Percentiles rank a stretch among this genome's conserved stretches.
These are phyloP conservation scores for Neoboletus magnificus DNA, from an alignment of 768 basidiomycete genomes.

Conservation along the genomic window DNA sequence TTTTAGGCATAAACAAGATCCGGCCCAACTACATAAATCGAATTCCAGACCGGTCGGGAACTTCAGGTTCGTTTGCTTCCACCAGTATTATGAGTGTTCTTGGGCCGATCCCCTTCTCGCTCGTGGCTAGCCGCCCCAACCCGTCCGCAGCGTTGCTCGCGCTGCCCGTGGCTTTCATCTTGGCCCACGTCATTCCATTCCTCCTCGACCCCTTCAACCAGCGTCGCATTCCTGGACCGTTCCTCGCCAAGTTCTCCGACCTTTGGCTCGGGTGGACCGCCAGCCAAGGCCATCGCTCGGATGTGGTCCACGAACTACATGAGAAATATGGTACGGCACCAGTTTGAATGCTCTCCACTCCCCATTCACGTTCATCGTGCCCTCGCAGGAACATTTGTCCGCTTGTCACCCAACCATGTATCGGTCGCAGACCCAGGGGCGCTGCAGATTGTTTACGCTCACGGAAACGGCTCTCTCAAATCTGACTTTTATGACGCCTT, in stretches of 20 bases:
- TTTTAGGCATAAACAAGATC: slow-evolving; percentile 3
- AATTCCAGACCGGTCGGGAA: background rate
- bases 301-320: slow-evolving; percentile 71
- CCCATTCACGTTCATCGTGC: background rate
- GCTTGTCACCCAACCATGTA: slow-evolving; percentile 73
- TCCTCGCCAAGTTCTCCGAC: slow-evolving; percentile 68
- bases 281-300: slow-evolving; percentile 71
- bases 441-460: slow-evolving; percentile 71
- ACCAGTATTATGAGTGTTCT: slow-evolving; percentile 18
- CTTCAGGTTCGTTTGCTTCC: slow-evolving; percentile 2
- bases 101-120: slow-evolving; percentile 6
- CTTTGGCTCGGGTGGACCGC: slow-evolving; percentile 66
- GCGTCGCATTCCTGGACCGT: slow-evolving; percentile 63
- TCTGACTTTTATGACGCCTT: slow-evolving; percentile 78
- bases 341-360: background rate
- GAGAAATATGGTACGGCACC: slow-evolving; percentile 59
- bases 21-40: background rate
- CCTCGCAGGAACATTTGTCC: slow-evolving; percentile 55
- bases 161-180: slow-evolving; percentile 16
- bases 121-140: background rate
- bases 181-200: slow-evolving; percentile 44
- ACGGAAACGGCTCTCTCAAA: slow-evolving; percentile 81
- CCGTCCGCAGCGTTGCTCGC: slow-evolving; percentile 7
- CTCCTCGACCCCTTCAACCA: slow-evolving; percentile 58
- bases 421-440: slow-evolving; percentile 79